These are phyloP conservation scores for Colletotrichum sansevieriae DNA, from an alignment of 2,329 filamentous ascomycete genomes.

Conservation along the genomic window DNA sequence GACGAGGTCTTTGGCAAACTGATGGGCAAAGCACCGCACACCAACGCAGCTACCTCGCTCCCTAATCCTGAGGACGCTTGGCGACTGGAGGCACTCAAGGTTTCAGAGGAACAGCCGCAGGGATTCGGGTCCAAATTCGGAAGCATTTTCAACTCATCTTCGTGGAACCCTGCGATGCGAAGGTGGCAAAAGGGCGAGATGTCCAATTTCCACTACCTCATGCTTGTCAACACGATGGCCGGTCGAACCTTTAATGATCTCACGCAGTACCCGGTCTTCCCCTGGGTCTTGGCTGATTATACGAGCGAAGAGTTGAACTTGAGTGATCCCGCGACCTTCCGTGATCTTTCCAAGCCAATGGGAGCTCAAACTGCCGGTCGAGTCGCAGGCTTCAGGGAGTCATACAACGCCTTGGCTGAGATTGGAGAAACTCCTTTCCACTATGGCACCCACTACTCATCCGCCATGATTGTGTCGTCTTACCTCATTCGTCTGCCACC, in stretches of 20 bases:
- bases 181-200: slow-evolving; percentile 95
- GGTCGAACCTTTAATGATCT: slow-evolving; percentile 97
- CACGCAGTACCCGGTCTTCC: slow-evolving; percentile 98
- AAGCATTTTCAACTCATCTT: slow-evolving; percentile 87
- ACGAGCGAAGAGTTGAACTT: slow-evolving; percentile 93
- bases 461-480: slow-evolving; percentile 97
- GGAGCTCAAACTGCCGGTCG: slow-evolving; percentile 85
- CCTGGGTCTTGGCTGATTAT: slow-evolving; percentile 97
- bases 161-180: slow-evolving; percentile 86
- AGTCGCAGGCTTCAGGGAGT: slow-evolving; percentile 83
- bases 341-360: slow-evolving; percentile 96
- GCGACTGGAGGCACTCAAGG: slow-evolving; percentile 87
- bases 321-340: slow-evolving; percentile 84
- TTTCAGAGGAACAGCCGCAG: slow-evolving; percentile 70
- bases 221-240: slow-evolving; percentile 98
- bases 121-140: slow-evolving; percentile 89
- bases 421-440: slow-evolving; percentile 96
- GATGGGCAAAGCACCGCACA: slow-evolving; percentile 82
- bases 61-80: slow-evolving; percentile 89
- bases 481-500: slow-evolving; percentile 96
- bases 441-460: slow-evolving; percentile 98
- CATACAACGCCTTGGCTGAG: slow-evolving; percentile 89
- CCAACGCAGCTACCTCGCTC: slow-evolving; percentile 75
- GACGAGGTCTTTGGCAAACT: slow-evolving; percentile 87
- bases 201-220: slow-evolving; percentile 98